Evolutionary conservation across 345 rosid species (phyloP), one percentile per base, ranked within the genome.

Genomic region (Melastoma malabathricum): DNA sequence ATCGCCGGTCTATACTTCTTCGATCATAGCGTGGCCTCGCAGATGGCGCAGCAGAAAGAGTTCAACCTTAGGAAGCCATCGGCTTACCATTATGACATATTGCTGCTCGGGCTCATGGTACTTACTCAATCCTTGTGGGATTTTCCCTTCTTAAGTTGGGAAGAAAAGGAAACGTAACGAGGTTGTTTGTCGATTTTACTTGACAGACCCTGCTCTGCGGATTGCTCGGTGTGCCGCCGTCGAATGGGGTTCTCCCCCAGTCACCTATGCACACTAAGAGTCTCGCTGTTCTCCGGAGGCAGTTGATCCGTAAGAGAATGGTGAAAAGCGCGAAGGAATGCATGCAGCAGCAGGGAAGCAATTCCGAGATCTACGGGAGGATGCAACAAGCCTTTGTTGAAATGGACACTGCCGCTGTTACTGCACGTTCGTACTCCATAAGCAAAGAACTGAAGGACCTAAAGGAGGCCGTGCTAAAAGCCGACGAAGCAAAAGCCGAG

Each of bases 221-320:
- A 56, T 53, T 89, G 61, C 80, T 85, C 58, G 95, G 97, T 18
- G 75, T 89, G 41, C 89, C 95, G 57, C 95, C 97, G 47, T 85
- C 95, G 54, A 89, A 84, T 55, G 97, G 89, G 51, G 97, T 85
- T 44, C 75, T 82, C 17, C 97, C 95, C 15, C 93, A 83, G 44
- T 82, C 95, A 50, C 93, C 95, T 51, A 83, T 83, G 93, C 95
- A 89, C 69, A 79, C 95, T 5, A 89, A 82, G 72, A 85, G 87
- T 34, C 93, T 85, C 59, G 83, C 87, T 0, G 75, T 79, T 73
- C 82, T 83, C 47, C 81, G 66, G 55, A 78, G 61, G 58, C 95
- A 85, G 93, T 53, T 79, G 50, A 79, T 69, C 12, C 70, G 82
- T 6, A 74, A 78, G 76, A 79, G 84, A 61, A 81, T 89, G 93